These are phyloP conservation scores for Pseudogymnoascus sp. DNA, from an alignment of 2,329 filamentous ascomycete species.

Conservation along the genomic window DNA sequence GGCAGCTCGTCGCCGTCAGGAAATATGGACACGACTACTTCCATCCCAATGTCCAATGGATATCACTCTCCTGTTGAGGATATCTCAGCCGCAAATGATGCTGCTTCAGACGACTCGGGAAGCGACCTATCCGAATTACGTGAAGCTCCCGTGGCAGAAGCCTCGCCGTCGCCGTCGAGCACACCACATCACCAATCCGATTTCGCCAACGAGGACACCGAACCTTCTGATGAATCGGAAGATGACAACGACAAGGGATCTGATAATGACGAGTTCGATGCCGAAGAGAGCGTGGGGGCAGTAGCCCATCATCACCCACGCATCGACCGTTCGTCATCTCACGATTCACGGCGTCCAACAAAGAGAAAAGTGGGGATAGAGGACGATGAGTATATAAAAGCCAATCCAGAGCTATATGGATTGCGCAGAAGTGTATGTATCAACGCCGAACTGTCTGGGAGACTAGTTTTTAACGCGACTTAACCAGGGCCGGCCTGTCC, in stretches of 20 bases:
- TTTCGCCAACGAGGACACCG: constrained; percentile 24
- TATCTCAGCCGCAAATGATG: constrained; percentile 29
- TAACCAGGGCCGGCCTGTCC: constrained; percentile 45
- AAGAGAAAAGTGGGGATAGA: constrained; percentile 66
- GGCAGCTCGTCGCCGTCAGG: constrained; percentile 55
- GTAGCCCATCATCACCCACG: constrained; percentile 30
- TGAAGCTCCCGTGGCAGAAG: constrained; percentile 45
- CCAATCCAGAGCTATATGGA: constrained; percentile 92
- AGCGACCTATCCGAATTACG: constrained; percentile 69
- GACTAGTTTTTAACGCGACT: constrained; percentile 6
- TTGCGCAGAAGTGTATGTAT: constrained; percentile 77
- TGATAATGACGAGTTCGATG: constrained; percentile 69
- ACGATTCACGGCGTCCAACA: constrained; percentile 56
- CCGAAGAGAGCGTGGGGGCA: constrained; percentile 52
- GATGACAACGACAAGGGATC: constrained; percentile 42
- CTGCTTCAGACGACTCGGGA: constrained; percentile 51
- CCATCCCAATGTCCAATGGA: constrained; percentile 59
- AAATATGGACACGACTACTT: constrained; percentile 54
- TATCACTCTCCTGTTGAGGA: constrained; percentile 48
- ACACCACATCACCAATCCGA: constrained; percentile 32
- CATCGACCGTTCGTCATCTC: constrained; percentile 56
- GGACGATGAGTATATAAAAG: constrained; percentile 76
- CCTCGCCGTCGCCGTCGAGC: constrained; percentile 37
- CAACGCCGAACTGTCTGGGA: constrained; percentile 26
- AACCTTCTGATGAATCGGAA: constrained; percentile 24